Evolutionary conservation across 1,284 basidiomycete species (phyloP).

Genomic region (Crucibulum parvulum): DNA sequence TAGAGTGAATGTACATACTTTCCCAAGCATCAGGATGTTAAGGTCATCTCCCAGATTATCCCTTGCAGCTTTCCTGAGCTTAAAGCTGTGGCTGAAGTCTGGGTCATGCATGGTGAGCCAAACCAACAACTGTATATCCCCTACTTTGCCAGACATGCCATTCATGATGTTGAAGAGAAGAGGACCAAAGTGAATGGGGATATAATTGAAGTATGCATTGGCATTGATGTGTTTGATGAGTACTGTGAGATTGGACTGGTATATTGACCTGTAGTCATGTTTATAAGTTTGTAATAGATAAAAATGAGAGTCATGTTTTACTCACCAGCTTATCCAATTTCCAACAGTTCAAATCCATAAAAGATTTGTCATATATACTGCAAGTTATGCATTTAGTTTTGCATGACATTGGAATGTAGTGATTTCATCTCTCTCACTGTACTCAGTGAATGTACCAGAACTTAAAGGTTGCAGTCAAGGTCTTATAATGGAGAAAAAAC

Average conservation of each 20-base stretch:
- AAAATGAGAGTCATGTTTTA: background rate
- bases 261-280: no score
- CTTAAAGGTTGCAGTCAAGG: no score
- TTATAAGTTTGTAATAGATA: no score
- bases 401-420: conserved; percentile 41
- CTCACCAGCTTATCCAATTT: conserved; percentile 43
- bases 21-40: conserved; percentile 35
- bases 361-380: conserved; percentile 40
- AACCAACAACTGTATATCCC: conserved; percentile 42
- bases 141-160: conserved; percentile 38
- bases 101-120: conserved; percentile 39
- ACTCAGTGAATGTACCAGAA: no score
- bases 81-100: conserved; percentile 26
- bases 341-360: conserved; percentile 45
- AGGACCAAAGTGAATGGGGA: conserved; percentile 43
- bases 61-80: conserved; percentile 30
- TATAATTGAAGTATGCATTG: conserved; percentile 40
- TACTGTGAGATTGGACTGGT: no score
- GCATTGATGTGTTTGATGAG: conserved; percentile 23
- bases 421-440: conserved; percentile 41
- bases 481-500: no score
- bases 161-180: conserved; percentile 43
- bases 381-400: conserved; percentile 47
- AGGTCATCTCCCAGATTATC: conserved; percentile 31
- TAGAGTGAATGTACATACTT: no score